These are phyloP conservation scores for Globisporangium echinulatum DNA, from an alignment of 352 stramenopile species.

Conservation along the genomic window DNA sequence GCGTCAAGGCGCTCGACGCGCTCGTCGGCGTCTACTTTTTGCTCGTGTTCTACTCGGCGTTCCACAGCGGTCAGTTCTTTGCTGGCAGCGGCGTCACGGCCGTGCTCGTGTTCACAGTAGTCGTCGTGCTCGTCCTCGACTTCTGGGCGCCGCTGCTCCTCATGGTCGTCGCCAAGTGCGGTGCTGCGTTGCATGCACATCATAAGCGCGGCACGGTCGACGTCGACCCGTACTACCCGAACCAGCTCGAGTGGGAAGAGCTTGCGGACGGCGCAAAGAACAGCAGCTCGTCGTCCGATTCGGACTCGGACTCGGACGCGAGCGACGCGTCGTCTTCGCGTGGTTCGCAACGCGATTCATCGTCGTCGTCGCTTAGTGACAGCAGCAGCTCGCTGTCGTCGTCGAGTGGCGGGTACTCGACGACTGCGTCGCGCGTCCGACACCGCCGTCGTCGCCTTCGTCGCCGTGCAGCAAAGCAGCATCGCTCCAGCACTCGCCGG, in stretches of 20 bases:
- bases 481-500: constrained; percentile 2
- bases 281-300: constrained; percentile 2
- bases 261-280: constrained; percentile 18
- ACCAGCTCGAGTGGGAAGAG: constrained; percentile 67
- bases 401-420: constrained; percentile 11
- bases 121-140: constrained; percentile 50
- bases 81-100: constrained; percentile 28
- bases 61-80: constrained; percentile 55
- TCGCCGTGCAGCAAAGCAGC: not conserved
- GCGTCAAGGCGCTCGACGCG: constrained; percentile 50
- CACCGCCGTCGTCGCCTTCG: not conserved
- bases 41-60: constrained; percentile 61
- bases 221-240: constrained; percentile 57
- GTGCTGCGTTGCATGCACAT: constrained; percentile 36
- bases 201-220: constrained; percentile 48
- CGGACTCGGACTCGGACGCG: not conserved
- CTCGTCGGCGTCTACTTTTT: constrained; percentile 53
- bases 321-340: constrained; percentile 2
- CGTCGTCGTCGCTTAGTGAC: constrained; percentile 8
- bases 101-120: constrained; percentile 34
- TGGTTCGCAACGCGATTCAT: not conserved
- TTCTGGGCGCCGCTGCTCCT: constrained; percentile 62
- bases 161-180: constrained; percentile 58
- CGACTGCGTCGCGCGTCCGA: not conserved
- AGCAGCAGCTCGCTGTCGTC: constrained; percentile 9